A percentile compares a stretch with the other conserved stretches of the same genome.
These are phyloP conservation scores for Naganishia cerealis DNA, from an alignment of 1,284 basidiomycete genomes.

Conservation along the genomic window DNA sequence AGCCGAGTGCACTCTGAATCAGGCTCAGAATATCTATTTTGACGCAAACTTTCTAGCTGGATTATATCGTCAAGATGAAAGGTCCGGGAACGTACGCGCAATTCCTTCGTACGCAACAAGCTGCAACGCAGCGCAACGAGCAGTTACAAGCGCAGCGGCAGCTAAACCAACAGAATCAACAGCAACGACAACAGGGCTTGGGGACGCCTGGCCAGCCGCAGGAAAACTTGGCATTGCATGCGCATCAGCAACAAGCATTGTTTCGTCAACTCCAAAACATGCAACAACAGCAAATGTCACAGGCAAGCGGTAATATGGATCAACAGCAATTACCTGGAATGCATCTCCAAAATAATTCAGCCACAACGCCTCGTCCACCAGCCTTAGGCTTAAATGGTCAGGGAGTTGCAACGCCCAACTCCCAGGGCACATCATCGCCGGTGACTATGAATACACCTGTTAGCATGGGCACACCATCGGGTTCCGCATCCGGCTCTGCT, in stretches of 20 bases:
- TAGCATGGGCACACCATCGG: constrained; percentile 21
- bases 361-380: constrained; percentile 15
- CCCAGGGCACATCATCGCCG: constrained; percentile 21
- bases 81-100: constrained; percentile 29
- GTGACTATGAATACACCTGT: constrained; percentile 6
- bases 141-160: constrained; percentile 36
- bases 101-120: constrained; percentile 32
- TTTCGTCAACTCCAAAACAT: constrained; percentile 33
- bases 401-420: constrained; percentile 17
- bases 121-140: constrained; percentile 34
- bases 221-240: constrained; percentile 20
- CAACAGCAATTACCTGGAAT: constrained; percentile 1
- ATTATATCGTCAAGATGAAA: constrained; percentile 30
- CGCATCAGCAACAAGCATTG: constrained; percentile 24
- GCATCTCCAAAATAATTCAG: neutral
- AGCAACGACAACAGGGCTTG: constrained; percentile 24
- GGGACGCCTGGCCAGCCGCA: constrained; percentile 19
- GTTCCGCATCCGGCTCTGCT: neutral
- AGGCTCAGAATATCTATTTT: constrained; percentile 32
- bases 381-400: constrained; percentile 6
- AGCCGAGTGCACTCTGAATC: constrained; percentile 36
- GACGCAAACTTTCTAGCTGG: constrained; percentile 14
- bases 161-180: constrained; percentile 28
- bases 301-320: constrained; percentile 15
- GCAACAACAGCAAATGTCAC: constrained; percentile 28